Evolutionary conservation across 768 basidiomycete genomes (phyloP).

Genomic region (Mycena latifolia): DNA sequence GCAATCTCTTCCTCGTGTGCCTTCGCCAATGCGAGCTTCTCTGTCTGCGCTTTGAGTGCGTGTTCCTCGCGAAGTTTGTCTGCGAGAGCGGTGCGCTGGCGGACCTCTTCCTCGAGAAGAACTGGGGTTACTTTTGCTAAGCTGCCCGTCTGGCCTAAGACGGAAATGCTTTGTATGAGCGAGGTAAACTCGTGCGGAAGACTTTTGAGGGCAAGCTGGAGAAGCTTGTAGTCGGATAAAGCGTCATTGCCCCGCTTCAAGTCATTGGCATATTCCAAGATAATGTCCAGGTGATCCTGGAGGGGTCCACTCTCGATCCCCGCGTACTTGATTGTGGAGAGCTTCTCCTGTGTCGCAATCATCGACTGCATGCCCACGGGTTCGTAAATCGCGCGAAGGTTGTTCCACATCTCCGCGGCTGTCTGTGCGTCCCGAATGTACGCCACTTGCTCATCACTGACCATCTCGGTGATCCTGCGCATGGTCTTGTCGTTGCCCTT

Average conservation of each 20-base stretch:
- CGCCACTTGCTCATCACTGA: slow-evolving; percentile 9
- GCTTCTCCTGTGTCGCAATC: slow-evolving; percentile 11
- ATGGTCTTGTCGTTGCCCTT: slow-evolving; percentile 13
- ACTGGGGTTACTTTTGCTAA: background rate
- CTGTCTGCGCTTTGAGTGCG: background rate
- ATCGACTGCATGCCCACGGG: slow-evolving; percentile 6
- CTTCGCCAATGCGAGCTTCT: background rate
- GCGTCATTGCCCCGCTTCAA: slow-evolving; percentile 2
- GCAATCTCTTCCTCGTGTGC: background rate
- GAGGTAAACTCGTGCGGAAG: slow-evolving; percentile 1
- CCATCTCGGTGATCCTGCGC: slow-evolving; percentile 12
- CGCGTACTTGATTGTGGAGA: slow-evolving; percentile 1
- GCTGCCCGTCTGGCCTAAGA: background rate
- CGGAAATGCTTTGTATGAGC: background rate
- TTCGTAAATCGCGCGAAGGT: slow-evolving; percentile 10
- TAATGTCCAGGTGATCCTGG: slow-evolving; percentile 17
- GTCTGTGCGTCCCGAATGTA: slow-evolving; percentile 9
- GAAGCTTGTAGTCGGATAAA: background rate
- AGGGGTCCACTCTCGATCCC: slow-evolving; percentile 12
- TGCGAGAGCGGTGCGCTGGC: background rate
- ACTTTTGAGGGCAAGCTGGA: background rate
- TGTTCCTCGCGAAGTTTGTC: background rate
- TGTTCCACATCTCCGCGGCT: slow-evolving; percentile 14
- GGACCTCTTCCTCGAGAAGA: background rate
- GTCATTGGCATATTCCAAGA: background rate